Evolutionary conservation across 495 filamentous ascomycete species (phyloP), one percentile per base, ranked within the genome.

Genomic region (Hypomontagnella submonticulosa): DNA sequence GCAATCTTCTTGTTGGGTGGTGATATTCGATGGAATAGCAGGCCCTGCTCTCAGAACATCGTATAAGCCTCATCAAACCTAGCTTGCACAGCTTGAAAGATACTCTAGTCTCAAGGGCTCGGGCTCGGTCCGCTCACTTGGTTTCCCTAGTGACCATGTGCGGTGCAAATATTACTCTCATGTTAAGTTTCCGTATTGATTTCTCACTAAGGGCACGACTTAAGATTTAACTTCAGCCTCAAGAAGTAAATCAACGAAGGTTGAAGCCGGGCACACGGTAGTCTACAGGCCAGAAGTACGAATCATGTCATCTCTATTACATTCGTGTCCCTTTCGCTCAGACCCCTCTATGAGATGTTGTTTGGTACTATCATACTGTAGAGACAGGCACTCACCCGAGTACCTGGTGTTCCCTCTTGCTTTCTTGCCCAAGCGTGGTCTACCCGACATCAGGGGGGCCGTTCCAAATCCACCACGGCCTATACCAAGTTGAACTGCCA

Each of bases 401-500:
- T 56, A 52, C 65, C 48, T 66, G 38, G 57, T 60, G 27, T 66
- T 38, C 38, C 47, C 10, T 8, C 12, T 33, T 40, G 16, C 12
- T 20, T 12, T 54, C 56, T 59, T 53, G 56, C 71, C 71, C 71
- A 69, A 71, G 69, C 53, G 49, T 64, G 54, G 62, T 52, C 49
- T 73, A 71, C 65, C 71, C 71, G 71, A 61, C 68, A 59, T 63
- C 58, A 55, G 51, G 57, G 57, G 60, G 51, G 61, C 52, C 46
- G 52, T 51, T 27, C 62, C 51, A 42, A 59, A 63, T 64, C 58
- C 53, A 54, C 54, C 37, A 54, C 56, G 57, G 58, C 57, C 59
- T 73, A 73, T 73, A 71, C 71, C 71, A 73, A 73, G 65, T 64
- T 57, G 30, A 27, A 60, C 62, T 52, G 38, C 61, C 71, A 67